Percentiles rank a stretch among this genome's conserved stretches.
Conservation (phyloP, 2,329 filamentous ascomycete genomes). For the Aspergillus versicolor region DNA sequence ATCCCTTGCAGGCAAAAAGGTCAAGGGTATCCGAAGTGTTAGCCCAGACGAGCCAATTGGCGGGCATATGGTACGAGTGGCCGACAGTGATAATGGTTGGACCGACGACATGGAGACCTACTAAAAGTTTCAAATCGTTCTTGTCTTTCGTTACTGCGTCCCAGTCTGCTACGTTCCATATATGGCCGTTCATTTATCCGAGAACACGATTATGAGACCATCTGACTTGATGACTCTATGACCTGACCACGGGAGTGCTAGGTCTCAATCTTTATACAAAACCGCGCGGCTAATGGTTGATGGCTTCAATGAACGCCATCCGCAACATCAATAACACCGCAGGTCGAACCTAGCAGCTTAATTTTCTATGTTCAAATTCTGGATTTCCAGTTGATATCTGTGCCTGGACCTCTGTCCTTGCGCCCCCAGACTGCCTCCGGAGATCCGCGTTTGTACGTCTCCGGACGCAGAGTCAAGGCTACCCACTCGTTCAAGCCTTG, state of each 20-base stretch:
- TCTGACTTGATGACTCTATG: constrained; percentile 29
- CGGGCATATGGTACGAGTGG: constrained; percentile 46
- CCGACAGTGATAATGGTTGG: constrained; percentile 55
- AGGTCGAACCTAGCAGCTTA: constrained; percentile 9
- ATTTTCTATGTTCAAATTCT: constrained; percentile 32
- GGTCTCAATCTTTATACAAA: constrained; percentile 2
- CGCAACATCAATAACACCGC: constrained; percentile 5
- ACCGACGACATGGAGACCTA: constrained; percentile 51
- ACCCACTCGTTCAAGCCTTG: constrained; percentile 1
- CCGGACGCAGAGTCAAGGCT: background rate
- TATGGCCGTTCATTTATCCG: constrained; percentile 17
- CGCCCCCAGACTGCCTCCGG: background rate
- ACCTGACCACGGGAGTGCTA: constrained; percentile 21
- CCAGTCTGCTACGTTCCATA: constrained; percentile 10
- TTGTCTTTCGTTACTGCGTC: constrained; percentile 6
- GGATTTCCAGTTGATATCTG: constrained; percentile 27
- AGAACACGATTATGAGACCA: constrained; percentile 20
- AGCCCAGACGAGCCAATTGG: constrained; percentile 42
- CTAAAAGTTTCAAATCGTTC: constrained; percentile 20
- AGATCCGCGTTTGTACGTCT: constrained; percentile 2
- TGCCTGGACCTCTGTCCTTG: constrained; percentile 10
- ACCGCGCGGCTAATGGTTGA: constrained; percentile 11
- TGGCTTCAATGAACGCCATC: constrained; percentile 6
- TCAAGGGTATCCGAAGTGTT: constrained; percentile 49
- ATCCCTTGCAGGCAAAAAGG: constrained; percentile 40